These are phyloP conservation scores for Hyaloraphidium curvatum DNA, from an alignment of 192 early-diverging fungal genomes.

Conservation along the genomic window DNA sequence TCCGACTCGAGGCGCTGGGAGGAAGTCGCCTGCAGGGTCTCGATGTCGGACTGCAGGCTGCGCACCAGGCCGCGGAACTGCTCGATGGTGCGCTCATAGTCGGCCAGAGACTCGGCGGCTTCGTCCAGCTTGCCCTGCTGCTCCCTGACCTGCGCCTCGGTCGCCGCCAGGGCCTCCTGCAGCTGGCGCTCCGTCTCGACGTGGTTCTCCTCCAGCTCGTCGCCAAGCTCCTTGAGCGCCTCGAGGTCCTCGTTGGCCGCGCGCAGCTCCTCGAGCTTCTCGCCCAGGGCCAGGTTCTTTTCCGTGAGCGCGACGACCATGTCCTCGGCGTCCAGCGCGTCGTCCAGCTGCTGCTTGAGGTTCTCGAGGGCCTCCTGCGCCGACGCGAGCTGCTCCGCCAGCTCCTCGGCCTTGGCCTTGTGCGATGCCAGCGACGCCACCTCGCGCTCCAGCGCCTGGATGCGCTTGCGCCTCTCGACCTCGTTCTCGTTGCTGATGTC, in stretches of 20 bases:
- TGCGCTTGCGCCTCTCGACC: constrained; percentile 31
- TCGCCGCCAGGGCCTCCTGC: constrained; percentile 38
- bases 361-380: constrained; percentile 68
- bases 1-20: constrained; percentile 40
- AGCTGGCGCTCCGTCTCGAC: constrained; percentile 71
- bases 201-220: constrained; percentile 86
- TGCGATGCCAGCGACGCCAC: constrained; percentile 30
- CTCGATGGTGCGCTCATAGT: constrained; percentile 64
- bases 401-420: constrained; percentile 25
- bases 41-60: neutral
- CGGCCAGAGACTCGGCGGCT: constrained; percentile 61
- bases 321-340: constrained; percentile 60
- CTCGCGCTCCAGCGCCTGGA: constrained; percentile 57
- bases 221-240: constrained; percentile 69
- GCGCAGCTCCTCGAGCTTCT: constrained; percentile 55
- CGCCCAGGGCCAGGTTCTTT: constrained; percentile 60
- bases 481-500: constrained; percentile 60
- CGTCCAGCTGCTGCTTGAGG: constrained; percentile 61
- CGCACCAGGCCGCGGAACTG: constrained; percentile 65
- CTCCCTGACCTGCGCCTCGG: constrained; percentile 45
- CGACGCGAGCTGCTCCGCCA: constrained; percentile 29
- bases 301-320: constrained; percentile 64
- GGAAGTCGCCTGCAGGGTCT: neutral
- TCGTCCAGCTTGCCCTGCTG: constrained; percentile 32
- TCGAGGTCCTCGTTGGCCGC: constrained; percentile 68